Base-by-base conservation (phyloP, 1,139 yeast species). In the Taphrina flavorubra region DNA sequence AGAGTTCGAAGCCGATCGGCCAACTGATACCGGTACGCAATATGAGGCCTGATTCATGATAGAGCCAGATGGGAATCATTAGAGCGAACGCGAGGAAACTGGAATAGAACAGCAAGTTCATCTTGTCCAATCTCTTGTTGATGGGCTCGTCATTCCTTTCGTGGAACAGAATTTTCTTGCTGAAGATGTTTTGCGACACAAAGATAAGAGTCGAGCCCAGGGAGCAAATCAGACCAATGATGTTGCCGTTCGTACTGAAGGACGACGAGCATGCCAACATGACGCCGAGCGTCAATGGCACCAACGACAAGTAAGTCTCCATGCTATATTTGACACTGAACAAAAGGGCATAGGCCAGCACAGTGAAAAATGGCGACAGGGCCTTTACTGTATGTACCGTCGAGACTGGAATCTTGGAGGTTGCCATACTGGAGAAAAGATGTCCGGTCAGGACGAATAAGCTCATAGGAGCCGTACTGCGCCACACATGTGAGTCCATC, bases 341-440 rank as follows among this genome's bases (percentile, higher is more conserved):
- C 49, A 87, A 72, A 10, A 87, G 69, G 71, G 90, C 82, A 78
- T 91, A 91, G 56, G 90, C 90, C 40, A 86, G 78, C n/a, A 92
- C 97, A 0, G 97, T 92, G 64, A 90, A 84, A 49, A 92, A 81
- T 1, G 98, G 98, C 58, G 96, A 88, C 59, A 92, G 81, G 0
- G 97, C 94, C 79, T 92, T 92, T 74, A 92, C 87, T 18, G 97
- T 92, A 78, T 92, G 97, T 37, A 92, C 97, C 72, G 92, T 80
- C 5, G 97, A 89, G 18, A 92, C 97, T 0, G 97, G 97, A 61
- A 92, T 89, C 71, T 88, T 79, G 1, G 92, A 85, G 1, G 97
- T 91, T 34, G 98, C 94, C 77, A 89, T 89, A 77, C 92, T 97
- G 6, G 96, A 86, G 13, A 96, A 86, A 71, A 92, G 85, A 78